phyloP scores from a whole-genome alignment of 805 yeast species.

The Candida silvatica region DNA sequence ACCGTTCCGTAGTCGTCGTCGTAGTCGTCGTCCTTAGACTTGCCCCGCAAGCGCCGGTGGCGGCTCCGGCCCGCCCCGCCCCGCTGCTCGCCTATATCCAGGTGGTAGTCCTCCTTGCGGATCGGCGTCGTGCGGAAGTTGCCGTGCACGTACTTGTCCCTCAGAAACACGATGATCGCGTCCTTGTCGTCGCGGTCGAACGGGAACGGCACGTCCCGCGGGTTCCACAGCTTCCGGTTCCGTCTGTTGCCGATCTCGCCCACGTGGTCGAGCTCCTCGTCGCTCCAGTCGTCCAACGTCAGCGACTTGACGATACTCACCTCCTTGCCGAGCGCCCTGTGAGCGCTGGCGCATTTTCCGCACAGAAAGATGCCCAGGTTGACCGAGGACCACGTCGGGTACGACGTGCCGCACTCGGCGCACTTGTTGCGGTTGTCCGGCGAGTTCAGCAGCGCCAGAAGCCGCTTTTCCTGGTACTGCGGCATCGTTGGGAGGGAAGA shows the following conservation, averaged over 20 bases:
- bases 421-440: conserved; percentile 59
- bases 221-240: conserved; percentile 59
- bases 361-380: conserved; percentile 65
- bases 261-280: conserved; percentile 39
- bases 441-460: conserved; percentile 52
- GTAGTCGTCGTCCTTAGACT: not conserved
- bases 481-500: too few relatives aligned
- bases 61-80: conserved; percentile 9
- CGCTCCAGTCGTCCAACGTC: conserved; percentile 64
- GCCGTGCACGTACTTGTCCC: conserved; percentile 64
- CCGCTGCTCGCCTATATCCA: conserved; percentile 10
- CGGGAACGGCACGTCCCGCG: conserved; percentile 60
- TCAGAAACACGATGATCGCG: conserved; percentile 47
- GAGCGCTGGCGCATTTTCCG: conserved; percentile 79
- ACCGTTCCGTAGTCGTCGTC: not conserved
- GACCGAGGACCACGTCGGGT: conserved; percentile 50
- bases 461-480: conserved; percentile 26
- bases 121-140: conserved; percentile 38
- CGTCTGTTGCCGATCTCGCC: conserved; percentile 51
- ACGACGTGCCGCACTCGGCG: conserved; percentile 66
- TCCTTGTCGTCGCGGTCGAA: conserved; percentile 63
- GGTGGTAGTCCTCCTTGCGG: conserved; percentile 28
- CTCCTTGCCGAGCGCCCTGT: conserved; percentile 54
- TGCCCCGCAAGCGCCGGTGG: conserved; percentile 7
- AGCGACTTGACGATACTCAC: conserved; percentile 63